These are phyloP conservation scores for Saprolegnia parasitica DNA, from an alignment of 352 stramenopile species.

Conservation along the genomic window DNA sequence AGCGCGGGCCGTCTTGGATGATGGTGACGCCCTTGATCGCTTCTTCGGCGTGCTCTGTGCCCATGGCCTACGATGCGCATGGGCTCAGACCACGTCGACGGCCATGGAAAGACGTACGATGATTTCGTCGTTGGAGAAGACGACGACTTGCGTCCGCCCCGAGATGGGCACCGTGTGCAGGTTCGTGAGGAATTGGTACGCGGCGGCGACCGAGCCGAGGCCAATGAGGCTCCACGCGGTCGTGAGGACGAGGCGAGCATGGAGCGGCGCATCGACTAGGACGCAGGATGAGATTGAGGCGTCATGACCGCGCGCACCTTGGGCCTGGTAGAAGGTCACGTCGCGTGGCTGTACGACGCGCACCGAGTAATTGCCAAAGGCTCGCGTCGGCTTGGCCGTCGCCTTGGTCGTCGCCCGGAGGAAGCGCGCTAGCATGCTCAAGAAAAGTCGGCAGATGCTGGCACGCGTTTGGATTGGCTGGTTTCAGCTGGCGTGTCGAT, in stretches of 20 bases:
- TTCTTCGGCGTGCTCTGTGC: slow-evolving; percentile 42
- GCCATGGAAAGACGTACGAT: slow-evolving; percentile 39
- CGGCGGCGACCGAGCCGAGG: slow-evolving; percentile 32
- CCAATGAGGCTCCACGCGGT: slow-evolving; percentile 9
- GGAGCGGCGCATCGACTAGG: slow-evolving; percentile 2
- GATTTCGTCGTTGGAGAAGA: slow-evolving; percentile 54
- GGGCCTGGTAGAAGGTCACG: slow-evolving; percentile 20
- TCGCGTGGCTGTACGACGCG: slow-evolving; percentile 12
- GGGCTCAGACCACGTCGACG: not conserved
- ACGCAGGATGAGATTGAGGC: not conserved
- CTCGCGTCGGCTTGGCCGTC: not conserved
- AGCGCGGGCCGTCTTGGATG: slow-evolving; percentile 43
- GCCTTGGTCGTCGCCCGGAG: slow-evolving; percentile 1
- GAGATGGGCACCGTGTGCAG: slow-evolving; percentile 64
- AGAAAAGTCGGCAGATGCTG: too few relatives aligned
- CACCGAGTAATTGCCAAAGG: slow-evolving; percentile 15
- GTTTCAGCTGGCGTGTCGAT: too few relatives aligned
- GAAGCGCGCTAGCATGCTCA: slow-evolving; percentile 7
- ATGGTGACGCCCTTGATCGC: slow-evolving; percentile 38
- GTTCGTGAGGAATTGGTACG: slow-evolving; percentile 67
- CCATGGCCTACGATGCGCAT: slow-evolving; percentile 41
- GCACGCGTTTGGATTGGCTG: too few relatives aligned
- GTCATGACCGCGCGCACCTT: slow-evolving; percentile 1
- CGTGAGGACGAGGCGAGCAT: slow-evolving; percentile 15
- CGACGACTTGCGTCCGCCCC: slow-evolving; percentile 59